Evolutionary conservation across 2,329 filamentous ascomycete species (phyloP).

Genomic region (Clonostachys byssicola): DNA sequence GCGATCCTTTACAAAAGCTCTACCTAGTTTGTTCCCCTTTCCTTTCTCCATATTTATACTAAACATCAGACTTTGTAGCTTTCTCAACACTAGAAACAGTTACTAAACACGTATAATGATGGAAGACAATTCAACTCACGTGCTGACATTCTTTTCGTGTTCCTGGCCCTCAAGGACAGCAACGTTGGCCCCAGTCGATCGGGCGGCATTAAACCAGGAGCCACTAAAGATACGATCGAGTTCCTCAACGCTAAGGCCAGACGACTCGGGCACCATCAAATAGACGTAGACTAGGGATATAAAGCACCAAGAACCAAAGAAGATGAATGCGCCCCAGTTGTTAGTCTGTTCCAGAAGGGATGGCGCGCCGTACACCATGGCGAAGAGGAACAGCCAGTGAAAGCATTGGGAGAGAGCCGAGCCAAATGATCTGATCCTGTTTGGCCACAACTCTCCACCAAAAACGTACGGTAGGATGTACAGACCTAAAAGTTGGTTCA

Average conservation of each 20-base stretch:
- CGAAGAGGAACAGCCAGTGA: conserved; percentile 31
- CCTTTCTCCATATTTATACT: too few species aligned
- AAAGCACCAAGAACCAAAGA: conserved; percentile 32
- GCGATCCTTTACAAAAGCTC: too few species aligned
- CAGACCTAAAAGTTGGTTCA: conserved; percentile 7
- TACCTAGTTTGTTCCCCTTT: too few species aligned
- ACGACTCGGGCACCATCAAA: conserved; percentile 30
- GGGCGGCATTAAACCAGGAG: conserved; percentile 13
- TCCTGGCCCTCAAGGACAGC: too few species aligned
- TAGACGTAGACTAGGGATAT: conserved; percentile 28
- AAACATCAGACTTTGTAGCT: too few species aligned
- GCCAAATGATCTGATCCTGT: conserved; percentile 36
- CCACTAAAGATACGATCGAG: conserved; percentile 27
- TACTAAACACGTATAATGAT: too few species aligned
- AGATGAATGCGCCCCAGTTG: conserved; percentile 36
- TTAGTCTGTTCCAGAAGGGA: conserved; percentile 22
- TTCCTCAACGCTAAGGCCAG: conserved; percentile 29
- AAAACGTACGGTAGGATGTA: conserved; percentile 38
- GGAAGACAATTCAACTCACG: too few species aligned
- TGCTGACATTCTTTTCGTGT: too few species aligned
- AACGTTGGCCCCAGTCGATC: conserved; percentile 1
- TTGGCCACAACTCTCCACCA: conserved; percentile 37
- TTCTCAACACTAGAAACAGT: too few species aligned
- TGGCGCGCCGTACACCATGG: conserved; percentile 23
- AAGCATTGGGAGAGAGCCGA: conserved; percentile 23